Evolutionary conservation across 2,329 filamentous ascomycete species (phyloP), one percentile per base, ranked within the genome.

Genomic region (Rhytidhysteron rufulum): DNA sequence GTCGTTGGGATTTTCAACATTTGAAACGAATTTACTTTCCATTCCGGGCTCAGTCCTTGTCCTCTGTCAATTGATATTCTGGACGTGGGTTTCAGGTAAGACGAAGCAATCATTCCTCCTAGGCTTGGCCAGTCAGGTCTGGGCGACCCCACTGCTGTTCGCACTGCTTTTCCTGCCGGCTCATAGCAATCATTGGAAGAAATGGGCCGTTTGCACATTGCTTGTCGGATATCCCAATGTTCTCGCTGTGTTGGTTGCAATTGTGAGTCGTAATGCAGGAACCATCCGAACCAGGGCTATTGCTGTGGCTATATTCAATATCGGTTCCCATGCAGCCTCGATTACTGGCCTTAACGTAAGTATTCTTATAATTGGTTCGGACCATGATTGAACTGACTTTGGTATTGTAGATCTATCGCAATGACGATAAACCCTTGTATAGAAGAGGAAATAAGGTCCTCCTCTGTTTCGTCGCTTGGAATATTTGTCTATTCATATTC

Each of bases 21-120:
- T 85, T 55, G 63, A 77, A n/a, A 72, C 78, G 1, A 85, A 83
- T 53, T 55, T 85, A 22, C 70, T 85, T 3, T 73, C 74, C 2
- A 83, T 85, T 17, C 61, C 74, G 4, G 43, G 42, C 5, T 40
- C 44, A 11, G 18, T 21, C n/a, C 34, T 36, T 9, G 18, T 36
- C 21, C 70, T 75, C 37, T 48, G 74, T 34, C 68, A 66, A 13
- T 60, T 78, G 5, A 49, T 77, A 2, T 48, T 69, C 19, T 47
- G 72, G 40, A 76, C 72, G 0, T 69, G 52, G 61, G 67, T 53
- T 53, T 73, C 50, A 51, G 72, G 53, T 60, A 77, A 56, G 38
- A 44, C 74, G 11, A 70, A 73, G 38, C 62, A 72, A 39, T 58
- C 72, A 40, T 68, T 79, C 29, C 57, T 78, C 1, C 65, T 72